These are phyloP conservation scores for Salix purpurea DNA, from an alignment of 345 rosid genomes.

Conservation along the genomic window DNA sequence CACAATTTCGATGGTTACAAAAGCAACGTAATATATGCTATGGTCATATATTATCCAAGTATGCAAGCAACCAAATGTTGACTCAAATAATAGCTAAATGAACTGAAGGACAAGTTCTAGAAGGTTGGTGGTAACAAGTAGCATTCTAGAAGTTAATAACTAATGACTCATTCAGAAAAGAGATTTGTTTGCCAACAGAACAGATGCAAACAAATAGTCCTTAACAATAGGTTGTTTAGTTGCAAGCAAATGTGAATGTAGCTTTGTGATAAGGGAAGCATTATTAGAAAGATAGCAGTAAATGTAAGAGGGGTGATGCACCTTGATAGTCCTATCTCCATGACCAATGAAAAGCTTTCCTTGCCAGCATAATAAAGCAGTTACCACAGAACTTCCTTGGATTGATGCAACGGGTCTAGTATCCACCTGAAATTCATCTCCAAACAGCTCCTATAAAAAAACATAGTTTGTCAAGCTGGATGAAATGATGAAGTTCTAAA, in stretches of 20 bases:
- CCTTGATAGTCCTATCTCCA: slow-evolving; percentile 66
- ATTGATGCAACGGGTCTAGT: slow-evolving; percentile 58
- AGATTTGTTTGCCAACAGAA: not conserved
- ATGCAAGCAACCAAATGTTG: not conserved
- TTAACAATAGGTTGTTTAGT: not conserved
- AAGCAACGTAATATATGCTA: not conserved
- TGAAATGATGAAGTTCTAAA: slow-evolving; percentile 3
- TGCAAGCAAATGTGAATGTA: not conserved
- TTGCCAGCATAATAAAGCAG: slow-evolving; percentile 60
- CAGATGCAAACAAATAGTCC: not conserved
- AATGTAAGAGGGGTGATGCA: slow-evolving; percentile 10
- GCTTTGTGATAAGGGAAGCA: not conserved
- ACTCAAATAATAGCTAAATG: no score
- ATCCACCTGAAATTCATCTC: slow-evolving; percentile 59
- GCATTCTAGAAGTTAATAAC: no score
- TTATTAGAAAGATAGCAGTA: not conserved
- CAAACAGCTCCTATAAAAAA: slow-evolving; percentile 57
- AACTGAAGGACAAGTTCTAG: no score
- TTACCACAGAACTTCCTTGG: slow-evolving; percentile 57
- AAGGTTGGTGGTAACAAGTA: no score
- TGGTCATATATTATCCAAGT: not conserved
- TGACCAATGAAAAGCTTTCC: slow-evolving; percentile 80
- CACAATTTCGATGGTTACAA: not conserved
- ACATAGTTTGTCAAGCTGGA: not conserved
- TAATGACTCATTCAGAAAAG: not conserved